These are phyloP conservation scores for Phytophthora sansomeana DNA, from an alignment of 352 stramenopile genomes.

Conservation along the genomic window DNA sequence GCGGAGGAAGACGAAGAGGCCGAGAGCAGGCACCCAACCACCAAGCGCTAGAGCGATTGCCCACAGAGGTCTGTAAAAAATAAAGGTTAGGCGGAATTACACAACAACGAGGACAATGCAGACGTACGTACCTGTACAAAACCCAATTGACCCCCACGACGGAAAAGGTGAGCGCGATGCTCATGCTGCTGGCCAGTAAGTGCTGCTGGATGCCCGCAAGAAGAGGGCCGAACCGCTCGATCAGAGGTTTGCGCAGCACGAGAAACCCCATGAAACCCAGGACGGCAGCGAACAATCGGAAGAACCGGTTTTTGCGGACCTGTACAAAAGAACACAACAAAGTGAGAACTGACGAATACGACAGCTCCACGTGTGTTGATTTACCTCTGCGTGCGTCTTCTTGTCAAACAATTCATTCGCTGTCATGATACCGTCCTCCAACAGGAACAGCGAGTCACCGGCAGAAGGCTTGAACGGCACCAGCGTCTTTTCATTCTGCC, in stretches of 20 bases:
- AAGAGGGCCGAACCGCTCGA: constrained; percentile 37
- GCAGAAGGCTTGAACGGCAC: constrained; percentile 49
- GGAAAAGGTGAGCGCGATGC: constrained; percentile 57
- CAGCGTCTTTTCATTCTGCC: constrained; percentile 37
- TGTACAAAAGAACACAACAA: constrained; percentile 20
- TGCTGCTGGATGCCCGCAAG: constrained; percentile 58
- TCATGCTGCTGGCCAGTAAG: constrained; percentile 50
- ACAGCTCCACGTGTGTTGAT: background rate
- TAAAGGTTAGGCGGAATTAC: background rate
- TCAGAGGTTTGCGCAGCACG: constrained; percentile 53
- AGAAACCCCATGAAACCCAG: constrained; percentile 75
- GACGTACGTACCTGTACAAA: constrained; percentile 48
- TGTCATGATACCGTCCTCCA: constrained; percentile 68
- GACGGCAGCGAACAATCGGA: constrained; percentile 64
- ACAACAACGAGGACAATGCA: background rate
- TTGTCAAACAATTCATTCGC: constrained; percentile 56
- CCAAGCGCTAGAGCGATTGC: constrained; percentile 39
- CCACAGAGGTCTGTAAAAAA: constrained; percentile 54
- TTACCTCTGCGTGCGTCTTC: constrained; percentile 56
- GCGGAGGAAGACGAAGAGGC: constrained; percentile 39
- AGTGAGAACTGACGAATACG: background rate
- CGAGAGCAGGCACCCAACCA: constrained; percentile 42
- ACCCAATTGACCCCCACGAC: constrained; percentile 61
- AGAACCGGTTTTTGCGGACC: constrained; percentile 74
- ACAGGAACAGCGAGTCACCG: constrained; percentile 60